Conservation (phyloP, 2,329 filamentous ascomycete genomes). For the Colletotrichum gigasporum region DNA sequence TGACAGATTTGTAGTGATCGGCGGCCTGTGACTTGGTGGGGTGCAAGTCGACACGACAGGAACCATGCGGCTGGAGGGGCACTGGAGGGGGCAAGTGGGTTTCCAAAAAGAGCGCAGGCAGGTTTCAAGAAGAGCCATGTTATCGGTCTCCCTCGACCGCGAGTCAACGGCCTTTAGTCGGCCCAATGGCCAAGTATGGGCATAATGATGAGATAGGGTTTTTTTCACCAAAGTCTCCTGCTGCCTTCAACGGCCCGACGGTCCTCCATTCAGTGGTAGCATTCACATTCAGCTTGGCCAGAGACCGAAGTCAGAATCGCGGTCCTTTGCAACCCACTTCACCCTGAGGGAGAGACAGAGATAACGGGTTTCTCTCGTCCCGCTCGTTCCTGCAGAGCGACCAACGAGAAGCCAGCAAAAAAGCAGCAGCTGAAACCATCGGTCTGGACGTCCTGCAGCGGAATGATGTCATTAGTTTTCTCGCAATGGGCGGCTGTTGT, state of each 20-base stretch:
- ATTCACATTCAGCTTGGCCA: no score
- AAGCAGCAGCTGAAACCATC: conserved; percentile 11
- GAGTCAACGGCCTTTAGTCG: neutral
- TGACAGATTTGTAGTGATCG: conserved; percentile 29
- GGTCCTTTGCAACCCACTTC: no score
- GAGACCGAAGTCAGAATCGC: no score
- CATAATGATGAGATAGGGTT: neutral
- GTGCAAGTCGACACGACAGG: conserved; percentile 20
- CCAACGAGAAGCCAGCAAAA: conserved; percentile 1
- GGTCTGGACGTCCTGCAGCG: conserved; percentile 8
- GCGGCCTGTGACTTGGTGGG: conserved; percentile 24
- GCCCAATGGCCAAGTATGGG: neutral
- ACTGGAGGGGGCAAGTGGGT: conserved; percentile 28
- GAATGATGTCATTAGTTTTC: conserved; percentile 26
- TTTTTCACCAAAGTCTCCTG: no score
- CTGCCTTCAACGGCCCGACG: no score
- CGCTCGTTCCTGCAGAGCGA: neutral
- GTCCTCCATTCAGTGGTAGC: no score
- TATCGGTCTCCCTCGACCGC: neutral
- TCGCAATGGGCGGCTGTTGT: conserved; percentile 2
- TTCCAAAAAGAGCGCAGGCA: conserved; percentile 30
- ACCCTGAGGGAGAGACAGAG: conserved; percentile 12
- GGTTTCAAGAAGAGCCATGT: conserved; percentile 19
- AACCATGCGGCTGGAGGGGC: conserved; percentile 24
- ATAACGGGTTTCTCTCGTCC: neutral